phyloP scores from a whole-genome alignment of 345 rosid genomes.

The Boechera retrofracta region DNA sequence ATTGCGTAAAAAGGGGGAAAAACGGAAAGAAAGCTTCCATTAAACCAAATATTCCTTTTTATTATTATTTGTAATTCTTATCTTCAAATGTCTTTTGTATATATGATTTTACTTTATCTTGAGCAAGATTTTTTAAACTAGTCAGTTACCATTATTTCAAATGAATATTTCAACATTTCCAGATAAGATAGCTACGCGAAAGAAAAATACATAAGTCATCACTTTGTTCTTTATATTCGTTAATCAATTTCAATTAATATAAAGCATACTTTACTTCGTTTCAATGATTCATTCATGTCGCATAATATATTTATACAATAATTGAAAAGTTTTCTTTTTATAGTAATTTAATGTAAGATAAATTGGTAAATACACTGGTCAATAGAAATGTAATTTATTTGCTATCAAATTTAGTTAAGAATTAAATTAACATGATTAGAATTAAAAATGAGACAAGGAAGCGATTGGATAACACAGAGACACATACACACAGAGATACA shows the following conservation, averaged over 20 bases:
- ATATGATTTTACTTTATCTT: neutral
- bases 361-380: neutral
- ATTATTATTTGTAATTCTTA: neutral
- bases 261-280: neutral
- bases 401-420: neutral
- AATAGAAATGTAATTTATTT: too few relatives aligned
- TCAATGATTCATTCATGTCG: slow-evolving; percentile 29
- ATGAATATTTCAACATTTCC: neutral
- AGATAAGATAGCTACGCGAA: neutral
- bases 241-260: neutral
- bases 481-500: neutral
- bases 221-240: neutral
- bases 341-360: neutral
- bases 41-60: neutral
- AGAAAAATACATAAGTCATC: neutral
- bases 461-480: slow-evolving; percentile 43
- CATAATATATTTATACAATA: neutral
- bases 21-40: slow-evolving; percentile 27
- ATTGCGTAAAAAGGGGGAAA: slow-evolving; percentile 29
- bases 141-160: neutral
- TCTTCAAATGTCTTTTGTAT: neutral
- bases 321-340: neutral
- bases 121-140: neutral
- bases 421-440: neutral
- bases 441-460: neutral